These are phyloP conservation scores for Apiotrichum laibachii DNA, from an alignment of 1,284 basidiomycete species.

Conservation along the genomic window DNA sequence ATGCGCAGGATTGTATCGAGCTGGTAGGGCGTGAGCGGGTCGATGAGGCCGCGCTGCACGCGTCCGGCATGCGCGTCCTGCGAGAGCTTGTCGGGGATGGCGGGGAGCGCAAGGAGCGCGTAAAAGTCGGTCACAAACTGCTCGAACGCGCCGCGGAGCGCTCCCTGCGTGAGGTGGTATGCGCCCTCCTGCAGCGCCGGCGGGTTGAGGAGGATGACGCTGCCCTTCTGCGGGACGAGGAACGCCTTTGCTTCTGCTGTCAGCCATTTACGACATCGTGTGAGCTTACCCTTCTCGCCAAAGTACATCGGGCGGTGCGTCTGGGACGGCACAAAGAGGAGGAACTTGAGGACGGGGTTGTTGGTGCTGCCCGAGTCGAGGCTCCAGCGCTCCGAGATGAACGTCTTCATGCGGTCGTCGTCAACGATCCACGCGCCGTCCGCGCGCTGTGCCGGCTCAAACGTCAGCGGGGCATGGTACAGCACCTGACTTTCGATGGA, in stretches of 20 bases:
- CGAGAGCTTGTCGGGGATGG: conserved; percentile 54
- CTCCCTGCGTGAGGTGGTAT: conserved; percentile 29
- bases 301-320: conserved; percentile 66
- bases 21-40: conserved; percentile 60
- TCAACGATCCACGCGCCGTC: conserved; percentile 60
- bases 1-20: conserved; percentile 70
- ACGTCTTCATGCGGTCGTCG: conserved; percentile 78
- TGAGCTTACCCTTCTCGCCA: conserved; percentile 57
- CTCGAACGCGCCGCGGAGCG: conserved; percentile 62
- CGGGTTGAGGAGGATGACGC: conserved; percentile 77
- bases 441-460: conserved; percentile 56
- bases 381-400: conserved; percentile 92
- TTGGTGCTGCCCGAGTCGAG: conserved; percentile 63
- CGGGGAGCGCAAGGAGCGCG: conserved; percentile 72
- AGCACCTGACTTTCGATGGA: conserved; percentile 92
- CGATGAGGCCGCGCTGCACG: conserved; percentile 7
- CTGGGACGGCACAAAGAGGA: conserved; percentile 80
- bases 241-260: conserved; percentile 56
- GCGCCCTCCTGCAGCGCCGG: conserved; percentile 27
- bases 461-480: conserved; percentile 83
- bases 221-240: conserved; percentile 92
- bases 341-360: conserved; percentile 88
- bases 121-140: conserved; percentile 74
- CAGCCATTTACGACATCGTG: background rate
- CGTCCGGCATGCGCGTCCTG: background rate